A percentile compares a stretch with the other conserved stretches of the same genome.
Evolutionary conservation across 2,329 filamentous ascomycete species (phyloP).

Genomic region (Fusarium sulawesiense): DNA sequence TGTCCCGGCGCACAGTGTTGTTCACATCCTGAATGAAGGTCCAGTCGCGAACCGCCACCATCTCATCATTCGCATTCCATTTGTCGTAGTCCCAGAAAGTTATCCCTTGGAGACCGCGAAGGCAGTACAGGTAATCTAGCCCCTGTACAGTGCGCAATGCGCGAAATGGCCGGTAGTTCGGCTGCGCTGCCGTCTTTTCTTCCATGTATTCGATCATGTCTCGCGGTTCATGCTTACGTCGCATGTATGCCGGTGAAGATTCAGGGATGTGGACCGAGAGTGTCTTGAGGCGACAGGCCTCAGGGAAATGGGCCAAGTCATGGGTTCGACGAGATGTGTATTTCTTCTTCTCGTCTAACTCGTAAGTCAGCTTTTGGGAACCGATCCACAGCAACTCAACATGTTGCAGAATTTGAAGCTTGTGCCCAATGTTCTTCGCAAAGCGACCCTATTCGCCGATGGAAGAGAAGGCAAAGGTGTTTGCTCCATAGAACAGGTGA

Average conservation of each 20-base stretch:
- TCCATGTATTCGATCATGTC: slow-evolving; percentile 43
- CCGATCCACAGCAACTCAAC: slow-evolving; percentile 59
- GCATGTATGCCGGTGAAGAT: slow-evolving; percentile 43
- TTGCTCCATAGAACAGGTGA: slow-evolving; percentile 61
- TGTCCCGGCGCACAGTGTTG: slow-evolving; percentile 37
- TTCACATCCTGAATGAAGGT: slow-evolving; percentile 48
- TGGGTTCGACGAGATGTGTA: slow-evolving; percentile 55
- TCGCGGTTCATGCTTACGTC: slow-evolving; percentile 53
- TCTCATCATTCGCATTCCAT: slow-evolving; percentile 18
- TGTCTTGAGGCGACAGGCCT: slow-evolving; percentile 55
- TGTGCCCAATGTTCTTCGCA: slow-evolving; percentile 55
- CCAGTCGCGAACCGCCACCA: slow-evolving; percentile 44
- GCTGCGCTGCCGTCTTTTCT: slow-evolving; percentile 51
- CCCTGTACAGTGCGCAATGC: slow-evolving; percentile 58
- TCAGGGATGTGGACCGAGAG: slow-evolving; percentile 57
- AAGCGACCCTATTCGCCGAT: slow-evolving; percentile 64
- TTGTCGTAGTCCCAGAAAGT: slow-evolving; percentile 56
- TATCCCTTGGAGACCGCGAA: slow-evolving; percentile 57
- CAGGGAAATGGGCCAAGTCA: slow-evolving; percentile 51
- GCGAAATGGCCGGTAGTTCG: slow-evolving; percentile 54
- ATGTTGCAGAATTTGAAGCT: slow-evolving; percentile 57
- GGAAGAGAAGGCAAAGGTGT: slow-evolving; percentile 65
- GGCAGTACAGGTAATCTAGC: slow-evolving; percentile 56
- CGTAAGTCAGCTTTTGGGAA: slow-evolving; percentile 48
- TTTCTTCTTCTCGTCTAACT: slow-evolving; percentile 23